Evolutionary conservation across 2,329 filamentous ascomycete species (phyloP).

Genomic region (Diaporthe aspalathi): DNA sequence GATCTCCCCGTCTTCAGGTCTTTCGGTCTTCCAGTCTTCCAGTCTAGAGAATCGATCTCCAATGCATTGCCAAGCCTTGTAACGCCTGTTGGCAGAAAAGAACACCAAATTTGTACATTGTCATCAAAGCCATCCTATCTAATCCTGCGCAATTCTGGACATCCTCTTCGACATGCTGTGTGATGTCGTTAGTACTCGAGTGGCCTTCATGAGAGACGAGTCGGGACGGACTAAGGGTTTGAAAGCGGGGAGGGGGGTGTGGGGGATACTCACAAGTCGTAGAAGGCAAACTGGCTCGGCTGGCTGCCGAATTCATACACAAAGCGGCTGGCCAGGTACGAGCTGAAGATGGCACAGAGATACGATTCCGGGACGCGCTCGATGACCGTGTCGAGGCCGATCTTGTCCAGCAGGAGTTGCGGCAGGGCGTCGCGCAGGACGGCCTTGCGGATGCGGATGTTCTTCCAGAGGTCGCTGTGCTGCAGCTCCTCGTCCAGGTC

Average conservation of each 20-base stretch:
- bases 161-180: conserved; percentile 74
- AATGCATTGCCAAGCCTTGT: conserved; percentile 6
- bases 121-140: not conserved
- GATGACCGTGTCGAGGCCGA: conserved; percentile 90
- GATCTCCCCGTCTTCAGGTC: not conserved
- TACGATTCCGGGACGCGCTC: conserved; percentile 91
- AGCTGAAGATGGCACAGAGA: conserved; percentile 94
- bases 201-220: not conserved
- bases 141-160: conserved; percentile 54
- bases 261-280: conserved; percentile 82
- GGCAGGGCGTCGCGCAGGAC: conserved; percentile 90
- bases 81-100: conserved; percentile 3
- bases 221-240: not conserved
- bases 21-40: not conserved
- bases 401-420: conserved; percentile 84
- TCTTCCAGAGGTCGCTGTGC: conserved; percentile 90
- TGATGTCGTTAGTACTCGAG: conserved; percentile 47
- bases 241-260: too few species aligned
- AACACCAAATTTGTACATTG: not conserved
- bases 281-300: conserved; percentile 97
- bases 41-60: not conserved
- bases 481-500: conserved; percentile 96
- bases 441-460: conserved; percentile 79
- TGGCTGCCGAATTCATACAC: conserved; percentile 95
- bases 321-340: conserved; percentile 93